Conservation (phyloP, 2,329 filamentous ascomycete genomes). For the Nothomitra cinnamomea region DNA sequence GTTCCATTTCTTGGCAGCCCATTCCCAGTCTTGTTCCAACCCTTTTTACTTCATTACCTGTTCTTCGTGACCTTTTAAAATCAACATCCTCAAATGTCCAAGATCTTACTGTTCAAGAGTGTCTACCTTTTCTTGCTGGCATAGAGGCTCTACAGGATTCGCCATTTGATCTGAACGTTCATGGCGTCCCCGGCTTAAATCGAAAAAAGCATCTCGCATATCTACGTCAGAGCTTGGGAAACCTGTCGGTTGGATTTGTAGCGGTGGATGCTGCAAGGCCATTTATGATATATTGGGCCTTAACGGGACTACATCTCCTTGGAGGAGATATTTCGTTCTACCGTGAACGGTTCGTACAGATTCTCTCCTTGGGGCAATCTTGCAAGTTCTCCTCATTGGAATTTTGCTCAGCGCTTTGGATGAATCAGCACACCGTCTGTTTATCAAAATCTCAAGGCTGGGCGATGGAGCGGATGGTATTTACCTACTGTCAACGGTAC, state of each 20-base stretch:
- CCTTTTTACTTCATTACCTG: conserved; percentile 40
- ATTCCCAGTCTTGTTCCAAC: conserved; percentile 27
- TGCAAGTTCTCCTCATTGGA: background rate
- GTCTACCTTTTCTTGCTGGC: conserved; percentile 47
- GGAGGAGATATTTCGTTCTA: conserved; percentile 55
- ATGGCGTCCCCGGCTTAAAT: conserved; percentile 60
- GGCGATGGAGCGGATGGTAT: too few species aligned
- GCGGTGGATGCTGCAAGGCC: conserved; percentile 73
- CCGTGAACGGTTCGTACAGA: conserved; percentile 36
- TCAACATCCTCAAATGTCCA: conserved; percentile 55
- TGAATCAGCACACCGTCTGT: too few species aligned
- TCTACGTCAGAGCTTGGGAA: conserved; percentile 31
- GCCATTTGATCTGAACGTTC: conserved; percentile 29
- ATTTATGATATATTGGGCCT: conserved; percentile 89
- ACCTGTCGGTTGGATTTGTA: conserved; percentile 53
- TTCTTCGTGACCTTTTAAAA: conserved; percentile 45
- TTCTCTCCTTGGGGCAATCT: too few species aligned
- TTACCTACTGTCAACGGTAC: too few species aligned
- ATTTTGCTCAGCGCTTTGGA: background rate
- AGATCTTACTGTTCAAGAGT: conserved; percentile 48
- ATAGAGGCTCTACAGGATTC: conserved; percentile 30
- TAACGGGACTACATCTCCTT: conserved; percentile 57
- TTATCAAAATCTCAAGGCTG: too few species aligned
- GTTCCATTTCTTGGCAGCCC: background rate
- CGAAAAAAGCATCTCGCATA: conserved; percentile 37